Evolutionary conservation across 805 yeast genomes (phyloP).

Genomic region (Candida quercuum): DNA sequence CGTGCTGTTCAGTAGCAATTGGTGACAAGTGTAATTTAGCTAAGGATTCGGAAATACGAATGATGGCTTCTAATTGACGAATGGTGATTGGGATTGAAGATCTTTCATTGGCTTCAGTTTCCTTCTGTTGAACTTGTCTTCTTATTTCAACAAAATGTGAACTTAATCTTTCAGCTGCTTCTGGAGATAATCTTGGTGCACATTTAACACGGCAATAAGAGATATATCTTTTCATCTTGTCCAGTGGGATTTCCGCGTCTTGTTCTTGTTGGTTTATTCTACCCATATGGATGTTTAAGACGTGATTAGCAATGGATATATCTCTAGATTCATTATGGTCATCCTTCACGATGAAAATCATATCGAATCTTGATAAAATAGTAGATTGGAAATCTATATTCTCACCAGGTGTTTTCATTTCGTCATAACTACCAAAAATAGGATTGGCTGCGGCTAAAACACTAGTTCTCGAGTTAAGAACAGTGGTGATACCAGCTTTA

Average conservation of each 20-base stretch:
- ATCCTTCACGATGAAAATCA: slow-evolving; percentile 96
- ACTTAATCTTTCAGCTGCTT: slow-evolving; percentile 84
- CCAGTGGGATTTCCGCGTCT: slow-evolving; percentile 78
- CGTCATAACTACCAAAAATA: slow-evolving; percentile 93
- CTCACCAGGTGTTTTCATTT: slow-evolving; percentile 93
- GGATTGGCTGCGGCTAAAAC: slow-evolving; percentile 99
- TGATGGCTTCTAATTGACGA: slow-evolving; percentile 95
- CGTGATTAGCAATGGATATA: slow-evolving; percentile 88
- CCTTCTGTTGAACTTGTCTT: slow-evolving; percentile 74
- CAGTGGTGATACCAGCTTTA: slow-evolving; percentile 97
- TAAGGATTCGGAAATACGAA: slow-evolving; percentile 89
- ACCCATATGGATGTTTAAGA: slow-evolving; percentile 90
- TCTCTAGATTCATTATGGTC: slow-evolving; percentile 86
- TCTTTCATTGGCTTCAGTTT: slow-evolving; percentile 76
- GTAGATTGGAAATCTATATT: slow-evolving; percentile 98
- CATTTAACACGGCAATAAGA: slow-evolving; percentile 85
- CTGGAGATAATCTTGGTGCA: slow-evolving; percentile 87
- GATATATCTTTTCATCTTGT: slow-evolving; percentile 86
- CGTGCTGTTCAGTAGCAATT: slow-evolving; percentile 82
- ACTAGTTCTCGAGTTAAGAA: slow-evolving; percentile 90
- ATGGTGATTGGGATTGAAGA: slow-evolving; percentile 96
- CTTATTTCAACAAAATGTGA: slow-evolving; percentile 91
- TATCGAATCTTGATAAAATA: slow-evolving; percentile 93
- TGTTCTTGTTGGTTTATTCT: slow-evolving; percentile 51
- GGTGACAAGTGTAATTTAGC: slow-evolving; percentile 85